phyloP scores from a whole-genome alignment of 805 yeast species.

The Metschnikowia continentalis region DNA sequence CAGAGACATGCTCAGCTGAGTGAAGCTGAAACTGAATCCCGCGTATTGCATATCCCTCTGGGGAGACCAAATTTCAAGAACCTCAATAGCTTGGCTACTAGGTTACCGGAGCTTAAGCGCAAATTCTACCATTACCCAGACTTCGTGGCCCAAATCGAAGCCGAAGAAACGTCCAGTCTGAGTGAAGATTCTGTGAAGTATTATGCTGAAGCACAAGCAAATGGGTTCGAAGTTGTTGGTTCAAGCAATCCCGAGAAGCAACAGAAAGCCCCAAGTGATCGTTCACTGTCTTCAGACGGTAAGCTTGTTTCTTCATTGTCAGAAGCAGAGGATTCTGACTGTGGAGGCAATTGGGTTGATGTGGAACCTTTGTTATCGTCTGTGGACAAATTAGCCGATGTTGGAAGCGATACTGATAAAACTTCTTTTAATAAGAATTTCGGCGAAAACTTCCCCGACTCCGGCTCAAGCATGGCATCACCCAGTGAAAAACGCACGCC shows the following conservation, averaged over 20 bases:
- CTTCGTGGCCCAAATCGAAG: conserved; percentile 5
- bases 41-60: conserved; percentile 40
- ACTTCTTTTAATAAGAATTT: neutral
- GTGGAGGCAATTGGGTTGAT: conserved; percentile 21
- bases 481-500: neutral
- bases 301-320: neutral
- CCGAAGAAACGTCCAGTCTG: neutral
- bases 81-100: conserved; percentile 32
- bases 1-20: neutral
- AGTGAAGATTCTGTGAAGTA: neutral
- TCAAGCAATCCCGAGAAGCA: neutral
- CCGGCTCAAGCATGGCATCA: neutral
- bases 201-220: conserved; percentile 2
- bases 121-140: conserved; percentile 31
- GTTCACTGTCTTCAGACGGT: neutral
- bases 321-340: conserved; percentile 28
- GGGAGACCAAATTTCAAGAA: conserved; percentile 38
- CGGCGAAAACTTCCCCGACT: neutral
- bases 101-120: conserved; percentile 26
- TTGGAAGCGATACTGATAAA: neutral
- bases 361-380: conserved; percentile 14
- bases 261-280: neutral
- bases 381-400: conserved; percentile 4
- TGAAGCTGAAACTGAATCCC: neutral
- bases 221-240: conserved; percentile 1